Evolutionary conservation across 148 eudicot genomes (phyloP).

Genomic region (Rhododendron williamsianum): DNA sequence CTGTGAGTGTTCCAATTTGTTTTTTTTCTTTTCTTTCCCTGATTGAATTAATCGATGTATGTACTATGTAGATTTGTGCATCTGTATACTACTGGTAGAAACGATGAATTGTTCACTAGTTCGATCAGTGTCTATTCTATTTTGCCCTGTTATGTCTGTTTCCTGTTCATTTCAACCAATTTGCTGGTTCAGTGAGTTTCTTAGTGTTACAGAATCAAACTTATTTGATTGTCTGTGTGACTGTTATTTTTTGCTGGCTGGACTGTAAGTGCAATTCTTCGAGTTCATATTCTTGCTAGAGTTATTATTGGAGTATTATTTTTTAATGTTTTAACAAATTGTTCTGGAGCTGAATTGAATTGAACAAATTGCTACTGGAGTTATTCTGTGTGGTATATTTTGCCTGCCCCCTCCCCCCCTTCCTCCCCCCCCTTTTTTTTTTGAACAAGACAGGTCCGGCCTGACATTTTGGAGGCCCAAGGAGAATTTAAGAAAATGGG

Average conservation of each 20-base stretch:
- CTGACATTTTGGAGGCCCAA: background rate
- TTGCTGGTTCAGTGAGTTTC: background rate
- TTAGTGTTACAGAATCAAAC: background rate
- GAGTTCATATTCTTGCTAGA: background rate
- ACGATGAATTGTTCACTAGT: background rate
- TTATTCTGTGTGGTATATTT: background rate
- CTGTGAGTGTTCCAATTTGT: constrained; percentile 38
- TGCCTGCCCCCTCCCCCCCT: too few relatives aligned
- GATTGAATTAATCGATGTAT: background rate
- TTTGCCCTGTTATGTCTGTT: background rate
- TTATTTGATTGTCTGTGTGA: too few relatives aligned
- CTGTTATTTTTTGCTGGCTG: background rate
- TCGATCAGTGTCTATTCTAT: background rate
- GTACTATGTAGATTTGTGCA: background rate
- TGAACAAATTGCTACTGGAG: background rate
- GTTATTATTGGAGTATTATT: background rate
- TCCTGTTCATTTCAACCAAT: background rate
- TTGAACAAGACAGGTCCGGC: background rate
- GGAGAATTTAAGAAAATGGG: background rate
- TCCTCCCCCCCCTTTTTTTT: background rate
- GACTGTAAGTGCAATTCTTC: background rate
- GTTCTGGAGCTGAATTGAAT: background rate
- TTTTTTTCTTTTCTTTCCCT: background rate
- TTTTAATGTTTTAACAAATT: background rate
- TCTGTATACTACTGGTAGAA: background rate